A percentile compares a stretch with the other conserved stretches of the same genome.
Evolutionary conservation across 2,329 filamentous ascomycete genomes (phyloP).

Genomic region (Ophiostoma himal-ulmi): DNA sequence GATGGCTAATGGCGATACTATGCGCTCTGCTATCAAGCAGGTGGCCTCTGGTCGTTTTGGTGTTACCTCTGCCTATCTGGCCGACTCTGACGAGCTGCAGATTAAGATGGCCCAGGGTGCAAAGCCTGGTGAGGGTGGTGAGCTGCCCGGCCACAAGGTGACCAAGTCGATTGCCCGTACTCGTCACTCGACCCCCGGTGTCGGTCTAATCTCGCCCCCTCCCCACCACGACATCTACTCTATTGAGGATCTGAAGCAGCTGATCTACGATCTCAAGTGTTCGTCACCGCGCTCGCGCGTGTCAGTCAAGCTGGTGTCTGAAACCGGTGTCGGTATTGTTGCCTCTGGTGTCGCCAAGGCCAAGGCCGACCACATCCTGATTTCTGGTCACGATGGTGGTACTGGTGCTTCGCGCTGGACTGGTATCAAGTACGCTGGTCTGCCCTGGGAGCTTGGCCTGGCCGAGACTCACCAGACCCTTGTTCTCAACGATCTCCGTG

Average conservation of each 20-base stretch:
- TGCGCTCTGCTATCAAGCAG: conserved; percentile 97
- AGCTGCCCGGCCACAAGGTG: conserved; percentile 94
- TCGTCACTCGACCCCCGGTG: conserved; percentile 90
- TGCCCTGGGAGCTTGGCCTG: conserved; percentile 93
- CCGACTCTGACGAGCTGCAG: conserved; percentile 91
- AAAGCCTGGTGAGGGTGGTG: conserved; percentile 95
- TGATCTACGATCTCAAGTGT: conserved; percentile 97
- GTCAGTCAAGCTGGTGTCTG: conserved; percentile 95
- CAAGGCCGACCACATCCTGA: conserved; percentile 93
- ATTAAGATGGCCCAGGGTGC: conserved; percentile 99
- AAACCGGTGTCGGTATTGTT: conserved; percentile 95
- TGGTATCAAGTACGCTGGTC: conserved; percentile 95
- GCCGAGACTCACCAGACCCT: conserved; percentile 96
- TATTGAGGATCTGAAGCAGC: conserved; percentile 94
- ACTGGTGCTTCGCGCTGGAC: conserved; percentile 97
- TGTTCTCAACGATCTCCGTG: conserved; percentile 90
- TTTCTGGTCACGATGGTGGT: conserved; percentile 94
- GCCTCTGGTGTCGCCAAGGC: conserved; percentile 96
- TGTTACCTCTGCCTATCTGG: conserved; percentile 90
- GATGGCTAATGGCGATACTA: conserved; percentile 87
- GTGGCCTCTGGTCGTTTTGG: conserved; percentile 93
- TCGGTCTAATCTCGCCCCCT: conserved; percentile 90
- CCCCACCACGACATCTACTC: conserved; percentile 98
- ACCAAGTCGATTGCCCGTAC: conserved; percentile 90
- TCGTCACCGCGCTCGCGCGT: conserved; percentile 87